phyloP scores from a whole-genome alignment of 2,329 filamentous ascomycete genomes.

The Aspergillus pseudoviridinutans region DNA sequence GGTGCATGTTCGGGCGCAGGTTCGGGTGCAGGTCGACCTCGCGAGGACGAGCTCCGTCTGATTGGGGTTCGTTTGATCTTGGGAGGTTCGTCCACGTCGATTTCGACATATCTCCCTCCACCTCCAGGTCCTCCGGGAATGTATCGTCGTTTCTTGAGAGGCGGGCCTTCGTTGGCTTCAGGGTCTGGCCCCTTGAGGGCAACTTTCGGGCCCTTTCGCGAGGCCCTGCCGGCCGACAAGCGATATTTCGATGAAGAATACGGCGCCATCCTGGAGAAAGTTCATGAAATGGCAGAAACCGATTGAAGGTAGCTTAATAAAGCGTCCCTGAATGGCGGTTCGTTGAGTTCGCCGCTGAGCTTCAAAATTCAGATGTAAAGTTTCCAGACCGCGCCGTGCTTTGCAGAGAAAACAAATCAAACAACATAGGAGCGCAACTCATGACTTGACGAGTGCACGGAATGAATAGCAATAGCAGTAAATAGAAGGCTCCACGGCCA shows the following conservation, averaged over 20 bases:
- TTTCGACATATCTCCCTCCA: slow-evolving; percentile 77
- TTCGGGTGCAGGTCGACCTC: slow-evolving; percentile 47
- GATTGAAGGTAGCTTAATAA: neutral
- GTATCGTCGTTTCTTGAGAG: slow-evolving; percentile 70
- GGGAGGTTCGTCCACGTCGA: slow-evolving; percentile 58
- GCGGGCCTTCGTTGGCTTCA: slow-evolving; percentile 51
- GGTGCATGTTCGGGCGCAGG: neutral
- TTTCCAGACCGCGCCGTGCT: slow-evolving; percentile 5
- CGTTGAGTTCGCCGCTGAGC: slow-evolving; percentile 12
- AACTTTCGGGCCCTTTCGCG: slow-evolving; percentile 29
- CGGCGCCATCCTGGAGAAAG: slow-evolving; percentile 27
- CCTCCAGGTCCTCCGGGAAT: slow-evolving; percentile 83
- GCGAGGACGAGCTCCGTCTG: slow-evolving; percentile 48
- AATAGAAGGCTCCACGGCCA: neutral
- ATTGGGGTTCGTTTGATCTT: slow-evolving; percentile 37
- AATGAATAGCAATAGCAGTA: neutral
- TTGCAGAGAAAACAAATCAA: slow-evolving; percentile 3
- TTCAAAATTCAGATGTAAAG: slow-evolving; percentile 9
- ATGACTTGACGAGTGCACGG: slow-evolving; percentile 8
- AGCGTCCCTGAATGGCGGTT: slow-evolving; percentile 1
- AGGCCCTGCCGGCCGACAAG: slow-evolving; percentile 22
- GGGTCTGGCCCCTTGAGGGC: slow-evolving; percentile 28
- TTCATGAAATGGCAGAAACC: neutral
- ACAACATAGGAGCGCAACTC: slow-evolving; percentile 3
- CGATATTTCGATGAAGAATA: slow-evolving; percentile 24